A percentile compares a stretch with the other conserved stretches of the same genome.
phyloP scores from a whole-genome alignment of 2,329 filamentous ascomycete genomes.

The Orbilia javanica region DNA sequence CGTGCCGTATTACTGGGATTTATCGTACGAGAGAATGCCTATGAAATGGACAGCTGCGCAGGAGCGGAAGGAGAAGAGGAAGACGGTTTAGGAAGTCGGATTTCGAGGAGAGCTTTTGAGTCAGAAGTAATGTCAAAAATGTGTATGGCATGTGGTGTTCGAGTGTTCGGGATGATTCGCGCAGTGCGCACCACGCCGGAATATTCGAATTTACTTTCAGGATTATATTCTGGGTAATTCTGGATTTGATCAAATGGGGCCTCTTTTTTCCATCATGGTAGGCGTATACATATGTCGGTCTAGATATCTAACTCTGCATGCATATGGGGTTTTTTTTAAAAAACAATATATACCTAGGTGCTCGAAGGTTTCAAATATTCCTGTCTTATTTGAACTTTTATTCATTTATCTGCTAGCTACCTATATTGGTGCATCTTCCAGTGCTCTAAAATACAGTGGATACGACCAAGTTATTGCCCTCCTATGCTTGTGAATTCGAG shows the following conservation, averaged over 20 bases:
- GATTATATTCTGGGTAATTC: background rate
- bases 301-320: too few species aligned
- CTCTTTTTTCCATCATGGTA: too few species aligned
- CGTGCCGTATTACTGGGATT: conserved; percentile 18
- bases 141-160: background rate
- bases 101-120: background rate
- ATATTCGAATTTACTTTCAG: too few species aligned
- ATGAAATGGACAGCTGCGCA: background rate
- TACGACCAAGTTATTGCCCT: background rate
- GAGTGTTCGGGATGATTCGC: too few species aligned
- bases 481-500: background rate
- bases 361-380: too few species aligned
- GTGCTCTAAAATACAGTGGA: background rate
- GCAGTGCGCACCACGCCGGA: background rate
- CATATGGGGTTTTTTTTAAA: too few species aligned
- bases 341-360: too few species aligned
- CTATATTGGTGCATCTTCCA: too few species aligned
- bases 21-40: background rate
- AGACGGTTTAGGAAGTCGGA: background rate
- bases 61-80: background rate
- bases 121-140: background rate
- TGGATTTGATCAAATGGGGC: too few species aligned
- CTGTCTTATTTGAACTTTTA: too few species aligned
- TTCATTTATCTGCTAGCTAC: too few species aligned
- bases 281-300: too few species aligned